Evolutionary conservation across 2,329 filamentous ascomycete genomes (phyloP).

Genomic region (Beauveria pseudobassiana): DNA sequence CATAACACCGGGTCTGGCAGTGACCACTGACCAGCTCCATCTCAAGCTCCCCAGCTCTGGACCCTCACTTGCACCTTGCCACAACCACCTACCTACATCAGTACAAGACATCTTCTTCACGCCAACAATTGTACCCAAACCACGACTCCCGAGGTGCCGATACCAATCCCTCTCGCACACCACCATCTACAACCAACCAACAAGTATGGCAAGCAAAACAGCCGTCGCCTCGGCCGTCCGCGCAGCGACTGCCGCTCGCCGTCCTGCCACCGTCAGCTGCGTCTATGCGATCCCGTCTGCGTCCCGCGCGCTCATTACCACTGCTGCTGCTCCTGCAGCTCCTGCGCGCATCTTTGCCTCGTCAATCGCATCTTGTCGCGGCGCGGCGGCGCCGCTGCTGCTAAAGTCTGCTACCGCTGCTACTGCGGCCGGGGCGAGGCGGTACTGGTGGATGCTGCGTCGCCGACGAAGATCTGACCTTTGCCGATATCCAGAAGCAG

Average conservation of each 20-base stretch:
- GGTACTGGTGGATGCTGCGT: conserved; percentile 20
- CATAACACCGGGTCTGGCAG: too few species aligned
- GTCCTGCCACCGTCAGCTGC: not conserved
- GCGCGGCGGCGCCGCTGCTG: not conserved
- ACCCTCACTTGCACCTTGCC: not conserved
- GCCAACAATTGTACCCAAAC: not conserved
- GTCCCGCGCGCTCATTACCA: not conserved
- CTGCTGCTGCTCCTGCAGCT: not conserved
- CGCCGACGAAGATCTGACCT: conserved; percentile 36
- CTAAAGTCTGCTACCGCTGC: not conserved
- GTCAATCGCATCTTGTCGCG: not conserved
- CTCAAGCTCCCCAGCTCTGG: not conserved
- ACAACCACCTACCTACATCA: not conserved
- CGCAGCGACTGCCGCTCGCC: conserved; percentile 4
- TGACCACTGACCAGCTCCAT: not conserved
- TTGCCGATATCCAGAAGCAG: conserved; percentile 40
- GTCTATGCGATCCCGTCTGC: not conserved
- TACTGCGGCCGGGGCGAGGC: conserved; percentile 9
- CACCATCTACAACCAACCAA: not conserved
- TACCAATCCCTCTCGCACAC: not conserved
- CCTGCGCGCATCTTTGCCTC: not conserved
- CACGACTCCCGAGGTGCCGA: not conserved
- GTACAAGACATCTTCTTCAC: not conserved
- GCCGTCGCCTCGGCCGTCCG: not conserved
- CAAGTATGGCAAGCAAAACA: not conserved